phyloP scores from a whole-genome alignment of 305 asterid species.

The Solanum aculeatissimum region DNA sequence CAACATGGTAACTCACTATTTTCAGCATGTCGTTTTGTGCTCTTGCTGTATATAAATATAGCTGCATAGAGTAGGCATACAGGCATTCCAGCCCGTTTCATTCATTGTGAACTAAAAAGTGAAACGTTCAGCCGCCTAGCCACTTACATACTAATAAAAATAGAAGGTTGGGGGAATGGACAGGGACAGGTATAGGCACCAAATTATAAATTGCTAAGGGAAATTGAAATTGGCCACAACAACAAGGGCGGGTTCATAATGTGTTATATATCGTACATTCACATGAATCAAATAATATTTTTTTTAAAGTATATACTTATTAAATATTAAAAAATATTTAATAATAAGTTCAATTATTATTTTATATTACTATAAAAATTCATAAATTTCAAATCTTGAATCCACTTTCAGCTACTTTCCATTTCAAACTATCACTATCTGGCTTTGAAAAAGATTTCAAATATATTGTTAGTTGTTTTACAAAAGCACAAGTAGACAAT shows the following conservation, averaged over 20 bases:
- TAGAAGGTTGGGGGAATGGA: not conserved
- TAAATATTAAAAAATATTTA: not conserved
- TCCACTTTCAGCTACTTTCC: not conserved
- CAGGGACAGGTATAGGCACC: not conserved
- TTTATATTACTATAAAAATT: not conserved
- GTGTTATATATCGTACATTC: not conserved
- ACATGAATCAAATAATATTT: not conserved
- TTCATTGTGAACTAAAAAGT: not conserved
- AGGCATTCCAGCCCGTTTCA: too few relatives aligned
- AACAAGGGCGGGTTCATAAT: not conserved
- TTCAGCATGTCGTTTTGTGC: not conserved
- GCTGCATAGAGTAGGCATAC: too few relatives aligned
- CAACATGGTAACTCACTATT: not conserved
- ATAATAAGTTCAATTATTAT: not conserved
- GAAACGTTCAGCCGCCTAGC: not conserved
- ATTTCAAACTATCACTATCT: slow-evolving; percentile 15
- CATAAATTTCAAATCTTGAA: not conserved
- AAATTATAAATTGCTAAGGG: not conserved
- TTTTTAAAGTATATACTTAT: not conserved
- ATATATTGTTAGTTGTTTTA: slow-evolving; percentile 14
- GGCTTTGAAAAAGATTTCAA: slow-evolving; percentile 9
- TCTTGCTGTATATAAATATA: not conserved
- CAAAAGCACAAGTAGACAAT: slow-evolving; percentile 40
- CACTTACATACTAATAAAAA: not conserved
- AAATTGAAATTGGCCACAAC: not conserved